Percentiles rank a stretch among this genome's conserved stretches.
phyloP scores from a whole-genome alignment of 2,329 filamentous ascomycete species.

The Drechslerella dactyloides region DNA sequence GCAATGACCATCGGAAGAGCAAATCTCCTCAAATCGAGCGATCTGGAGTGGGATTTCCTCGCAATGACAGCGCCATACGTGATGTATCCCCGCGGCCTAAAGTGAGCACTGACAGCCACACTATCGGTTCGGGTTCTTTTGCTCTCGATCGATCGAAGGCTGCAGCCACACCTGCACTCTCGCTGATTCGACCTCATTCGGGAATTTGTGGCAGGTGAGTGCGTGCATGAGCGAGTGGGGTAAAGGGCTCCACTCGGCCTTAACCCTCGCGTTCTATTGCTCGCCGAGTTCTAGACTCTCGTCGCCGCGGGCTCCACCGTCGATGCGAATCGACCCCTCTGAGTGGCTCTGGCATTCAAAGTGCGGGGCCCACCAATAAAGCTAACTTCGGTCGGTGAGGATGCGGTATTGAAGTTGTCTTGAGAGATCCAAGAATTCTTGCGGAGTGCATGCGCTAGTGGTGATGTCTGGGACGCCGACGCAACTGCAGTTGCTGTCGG shows the following conservation, averaged over 20 bases:
- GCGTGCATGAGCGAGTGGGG: slow-evolving; percentile 2
- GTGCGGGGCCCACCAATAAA: not conserved
- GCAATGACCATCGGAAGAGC: not conserved
- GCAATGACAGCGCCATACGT: too few species aligned
- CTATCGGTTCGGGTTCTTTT: slow-evolving; percentile 3
- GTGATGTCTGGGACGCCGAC: slow-evolving; percentile 12
- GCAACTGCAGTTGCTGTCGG: slow-evolving; percentile 3
- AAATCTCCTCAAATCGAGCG: not conserved
- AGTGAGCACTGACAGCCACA: not conserved
- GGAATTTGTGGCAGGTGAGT: slow-evolving; percentile 43
- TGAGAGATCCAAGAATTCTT: too few species aligned
- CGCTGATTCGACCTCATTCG: slow-evolving; percentile 28
- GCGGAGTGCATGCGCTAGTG: not conserved
- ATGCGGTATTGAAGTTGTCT: too few species aligned
- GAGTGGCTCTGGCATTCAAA: not conserved
- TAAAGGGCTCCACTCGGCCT: not conserved
- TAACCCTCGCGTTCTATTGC: slow-evolving; percentile 1
- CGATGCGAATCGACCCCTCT: not conserved
- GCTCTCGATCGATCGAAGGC: slow-evolving; percentile 21
- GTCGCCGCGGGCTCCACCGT: slow-evolving; percentile 3
- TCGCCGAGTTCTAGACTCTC: slow-evolving; percentile 50
- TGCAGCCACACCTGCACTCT: slow-evolving; percentile 44
- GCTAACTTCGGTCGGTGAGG: not conserved
- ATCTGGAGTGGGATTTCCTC: not conserved
- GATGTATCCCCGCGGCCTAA: not conserved